A percentile compares a stretch with the other conserved stretches of the same genome.
phyloP scores from a whole-genome alignment of 148 eudicot genomes.

The Amaranthus cruentus region DNA sequence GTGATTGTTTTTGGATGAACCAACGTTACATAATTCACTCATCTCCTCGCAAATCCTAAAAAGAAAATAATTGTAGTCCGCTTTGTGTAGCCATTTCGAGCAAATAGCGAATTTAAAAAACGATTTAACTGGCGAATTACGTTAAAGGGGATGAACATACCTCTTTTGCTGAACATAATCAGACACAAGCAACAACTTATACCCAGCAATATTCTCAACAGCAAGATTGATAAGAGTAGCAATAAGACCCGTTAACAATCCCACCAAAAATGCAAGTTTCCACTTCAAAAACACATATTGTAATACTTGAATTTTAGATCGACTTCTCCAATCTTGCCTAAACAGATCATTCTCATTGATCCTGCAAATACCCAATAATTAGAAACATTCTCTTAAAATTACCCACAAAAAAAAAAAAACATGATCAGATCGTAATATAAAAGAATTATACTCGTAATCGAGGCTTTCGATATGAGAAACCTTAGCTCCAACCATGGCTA shows the following conservation, averaged over 20 bases:
- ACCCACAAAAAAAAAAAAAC: not conserved
- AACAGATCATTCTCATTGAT: slow-evolving; percentile 44
- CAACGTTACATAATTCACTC: too few species aligned
- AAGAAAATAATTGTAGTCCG: too few species aligned
- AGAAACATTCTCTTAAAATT: not conserved
- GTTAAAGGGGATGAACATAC: slow-evolving; percentile 4
- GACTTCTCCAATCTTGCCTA: slow-evolving; percentile 44
- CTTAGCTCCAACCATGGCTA: slow-evolving; percentile 80
- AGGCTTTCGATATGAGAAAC: slow-evolving; percentile 80
- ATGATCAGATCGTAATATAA: not conserved
- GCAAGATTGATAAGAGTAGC: slow-evolving; percentile 41
- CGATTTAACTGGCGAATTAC: too few species aligned
- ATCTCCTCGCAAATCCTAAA: too few species aligned
- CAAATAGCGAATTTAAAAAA: too few species aligned
- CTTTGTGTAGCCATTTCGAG: too few species aligned
- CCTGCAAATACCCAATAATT: slow-evolving; percentile 20
- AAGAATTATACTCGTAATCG: slow-evolving; percentile 62
- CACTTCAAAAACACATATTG: slow-evolving; percentile 40
- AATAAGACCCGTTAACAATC: slow-evolving; percentile 37
- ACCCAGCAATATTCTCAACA: slow-evolving; percentile 44
- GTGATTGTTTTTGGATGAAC: too few species aligned
- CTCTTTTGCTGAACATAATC: slow-evolving; percentile 27
- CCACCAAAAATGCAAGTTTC: slow-evolving; percentile 38
- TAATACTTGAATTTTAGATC: slow-evolving; percentile 34
- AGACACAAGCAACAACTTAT: slow-evolving; percentile 39